A percentile compares a stretch with the other conserved stretches of the same genome.
phyloP scores from a whole-genome alignment of 2,329 filamentous ascomycete species.

The Alternaria longipes region DNA sequence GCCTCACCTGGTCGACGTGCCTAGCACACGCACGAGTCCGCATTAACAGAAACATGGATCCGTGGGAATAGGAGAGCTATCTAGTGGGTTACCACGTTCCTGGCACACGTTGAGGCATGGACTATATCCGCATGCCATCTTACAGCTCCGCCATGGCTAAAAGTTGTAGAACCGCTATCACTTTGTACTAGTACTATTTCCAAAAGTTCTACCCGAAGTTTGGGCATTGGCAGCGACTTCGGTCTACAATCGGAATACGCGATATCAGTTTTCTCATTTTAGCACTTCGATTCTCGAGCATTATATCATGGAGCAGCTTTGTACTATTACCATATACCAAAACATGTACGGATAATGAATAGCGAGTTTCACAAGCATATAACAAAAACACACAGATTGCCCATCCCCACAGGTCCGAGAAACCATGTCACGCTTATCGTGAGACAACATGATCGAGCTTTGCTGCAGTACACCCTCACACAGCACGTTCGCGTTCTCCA shows the following conservation, averaged over 20 bases:
- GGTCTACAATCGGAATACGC: not conserved
- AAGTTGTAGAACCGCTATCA: constrained; percentile 3
- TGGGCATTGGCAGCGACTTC: not conserved
- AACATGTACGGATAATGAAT: constrained; percentile 5
- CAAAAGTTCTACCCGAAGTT: not conserved
- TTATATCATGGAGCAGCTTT: constrained; percentile 5
- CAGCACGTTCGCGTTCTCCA: constrained; percentile 1
- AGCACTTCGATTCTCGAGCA: not conserved
- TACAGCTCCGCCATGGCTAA: not conserved
- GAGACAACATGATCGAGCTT: constrained; percentile 4
- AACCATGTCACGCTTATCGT: not conserved
- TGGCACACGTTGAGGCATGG: not conserved
- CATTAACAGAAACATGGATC: not conserved
- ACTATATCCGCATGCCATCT: not conserved
- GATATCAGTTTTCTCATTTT: not conserved
- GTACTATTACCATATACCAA: constrained; percentile 5
- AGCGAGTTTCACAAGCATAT: not conserved
- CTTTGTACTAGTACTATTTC: constrained; percentile 12
- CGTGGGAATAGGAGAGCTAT: not conserved
- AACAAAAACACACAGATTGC: not conserved
- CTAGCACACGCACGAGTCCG: not conserved
- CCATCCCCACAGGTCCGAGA: not conserved
- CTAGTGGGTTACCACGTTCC: not conserved
- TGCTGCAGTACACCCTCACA: constrained; percentile 7
- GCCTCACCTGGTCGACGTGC: not conserved